These are phyloP conservation scores for Penicillium sp. DNA, from an alignment of 2,329 filamentous ascomycete species.

Conservation along the genomic window DNA sequence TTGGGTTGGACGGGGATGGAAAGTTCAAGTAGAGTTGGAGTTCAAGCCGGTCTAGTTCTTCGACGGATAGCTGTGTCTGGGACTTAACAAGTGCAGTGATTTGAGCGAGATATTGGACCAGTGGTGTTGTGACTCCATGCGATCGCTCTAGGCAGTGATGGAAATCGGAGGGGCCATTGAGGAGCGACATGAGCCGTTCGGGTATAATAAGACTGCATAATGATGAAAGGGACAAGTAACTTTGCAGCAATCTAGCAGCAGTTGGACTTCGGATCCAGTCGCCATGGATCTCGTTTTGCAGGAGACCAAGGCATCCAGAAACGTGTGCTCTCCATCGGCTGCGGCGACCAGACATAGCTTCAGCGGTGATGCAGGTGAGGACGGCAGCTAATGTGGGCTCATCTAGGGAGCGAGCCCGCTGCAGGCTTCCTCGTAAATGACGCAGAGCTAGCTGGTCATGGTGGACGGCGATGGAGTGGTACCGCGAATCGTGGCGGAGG, in stretches of 20 bases:
- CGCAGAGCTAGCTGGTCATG: constrained; percentile 33
- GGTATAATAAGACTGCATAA: constrained; percentile 31
- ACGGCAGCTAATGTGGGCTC: constrained; percentile 22
- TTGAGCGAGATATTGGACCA: constrained; percentile 27
- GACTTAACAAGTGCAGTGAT: constrained; percentile 30
- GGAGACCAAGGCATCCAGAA: constrained; percentile 22
- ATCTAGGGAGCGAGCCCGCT: constrained; percentile 14
- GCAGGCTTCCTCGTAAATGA: constrained; percentile 27
- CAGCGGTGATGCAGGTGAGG: constrained; percentile 22
- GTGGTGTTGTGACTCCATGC: constrained; percentile 30
- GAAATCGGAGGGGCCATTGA: constrained; percentile 21
- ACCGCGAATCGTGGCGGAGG: constrained; percentile 24
- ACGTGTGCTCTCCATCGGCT: constrained; percentile 28
- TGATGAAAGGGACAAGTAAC: constrained; percentile 31
- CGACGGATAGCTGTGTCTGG: constrained; percentile 10
- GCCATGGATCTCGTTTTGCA: constrained; percentile 24
- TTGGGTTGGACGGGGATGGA: constrained; percentile 26
- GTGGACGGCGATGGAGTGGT: constrained; percentile 29
- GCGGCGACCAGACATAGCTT: constrained; percentile 30
- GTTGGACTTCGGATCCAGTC: constrained; percentile 20
- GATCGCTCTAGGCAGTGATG: constrained; percentile 31
- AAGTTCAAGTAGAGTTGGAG: constrained; percentile 31
- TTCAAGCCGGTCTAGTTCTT: constrained; percentile 34
- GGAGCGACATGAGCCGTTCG: constrained; percentile 20
- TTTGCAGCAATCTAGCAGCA: constrained; percentile 26